Base-by-base conservation (phyloP, 1,139 yeast genomes). In the Sugiyamaella paludigena region DNA sequence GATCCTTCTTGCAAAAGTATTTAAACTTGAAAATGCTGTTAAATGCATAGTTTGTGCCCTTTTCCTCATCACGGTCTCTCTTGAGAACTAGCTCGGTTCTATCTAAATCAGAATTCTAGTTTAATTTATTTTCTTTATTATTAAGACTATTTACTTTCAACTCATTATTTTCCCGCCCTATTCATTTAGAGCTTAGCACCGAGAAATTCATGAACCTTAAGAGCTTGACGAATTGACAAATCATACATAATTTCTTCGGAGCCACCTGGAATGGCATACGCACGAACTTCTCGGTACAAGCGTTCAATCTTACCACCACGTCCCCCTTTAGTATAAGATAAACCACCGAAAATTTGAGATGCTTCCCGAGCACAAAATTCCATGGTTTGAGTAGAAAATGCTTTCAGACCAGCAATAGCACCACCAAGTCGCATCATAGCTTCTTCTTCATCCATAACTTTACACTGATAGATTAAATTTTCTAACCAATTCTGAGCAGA, bases 161-260 rank as follows among this genome's bases (percentile, higher is more conserved):
- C 33, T 41, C 24, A 33, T 33, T 15, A 33, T n/a, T n/a, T n/a
- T n/a, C n/a, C n/a, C n/a, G n/a, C n/a, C n/a, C 33, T 41, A 33
- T 31, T 10, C 33, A 6, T 16, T 58, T 64, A 71, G 41, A 71
- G 56, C 57, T 68, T 71, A 41, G 74, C 72, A 31, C 75, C 75
- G 38, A 69, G 61, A 40, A 61, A 51, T 55, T 70, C 65, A 58
- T 71, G 70, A 19, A 71, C 73, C 56, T 68, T 66, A 51, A 71
- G 64, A 36, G 71, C 59, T 57, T 71, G 75, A 45, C 75, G 59
- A 51, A 72, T 68, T 26, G 73, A 61, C 49, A 72, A 60, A 47
- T 72, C 76, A 32, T 71, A 63, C 76, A 72, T 71, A 50, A 72
- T 72, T 56, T 72, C 76, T 55, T 72, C 74, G 9, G 75, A 70